Evolutionary conservation across 305 asterid genomes (phyloP).

Genomic region (Fraxinus platypoda): DNA sequence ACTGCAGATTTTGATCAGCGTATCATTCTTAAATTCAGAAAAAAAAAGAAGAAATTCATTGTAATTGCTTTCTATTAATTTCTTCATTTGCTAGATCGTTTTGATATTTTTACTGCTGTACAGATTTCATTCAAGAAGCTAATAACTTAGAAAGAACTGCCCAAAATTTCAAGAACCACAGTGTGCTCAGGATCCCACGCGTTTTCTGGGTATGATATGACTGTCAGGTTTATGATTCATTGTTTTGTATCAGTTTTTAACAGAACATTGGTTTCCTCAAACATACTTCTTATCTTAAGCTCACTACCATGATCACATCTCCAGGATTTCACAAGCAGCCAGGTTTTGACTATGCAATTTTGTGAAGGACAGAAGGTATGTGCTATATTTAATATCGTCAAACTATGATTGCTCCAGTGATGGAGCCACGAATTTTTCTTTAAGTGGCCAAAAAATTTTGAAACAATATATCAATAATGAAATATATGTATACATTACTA

Average conservation of each 20-base stretch:
- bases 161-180: constrained; percentile 55
- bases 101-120: constrained; percentile 28
- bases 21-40: constrained; percentile 13
- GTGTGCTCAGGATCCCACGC: constrained; percentile 61
- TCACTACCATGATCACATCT: constrained; percentile 23
- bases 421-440: background rate
- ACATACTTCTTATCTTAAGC: constrained; percentile 22
- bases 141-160: constrained; percentile 73
- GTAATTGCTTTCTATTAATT: constrained; percentile 6
- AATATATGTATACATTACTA: background rate
- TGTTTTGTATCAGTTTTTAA: constrained; percentile 1
- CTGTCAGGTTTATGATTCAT: constrained; percentile 24
- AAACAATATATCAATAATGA: background rate
- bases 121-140: constrained; percentile 92
- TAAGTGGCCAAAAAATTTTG: background rate
- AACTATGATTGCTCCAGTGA: constrained; percentile 1
- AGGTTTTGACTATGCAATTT: constrained; percentile 88
- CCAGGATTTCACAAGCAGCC: constrained; percentile 78
- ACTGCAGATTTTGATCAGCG: constrained; percentile 1
- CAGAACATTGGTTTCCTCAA: constrained; percentile 18
- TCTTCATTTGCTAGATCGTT: constrained; percentile 21
- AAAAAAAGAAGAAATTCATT: constrained; percentile 7
- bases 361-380: constrained; percentile 81
- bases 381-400: background rate
- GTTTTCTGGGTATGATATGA: constrained; percentile 72